phyloP scores from a whole-genome alignment of 2,329 filamentous ascomycete genomes.

The Penicillium griseofulvum region DNA sequence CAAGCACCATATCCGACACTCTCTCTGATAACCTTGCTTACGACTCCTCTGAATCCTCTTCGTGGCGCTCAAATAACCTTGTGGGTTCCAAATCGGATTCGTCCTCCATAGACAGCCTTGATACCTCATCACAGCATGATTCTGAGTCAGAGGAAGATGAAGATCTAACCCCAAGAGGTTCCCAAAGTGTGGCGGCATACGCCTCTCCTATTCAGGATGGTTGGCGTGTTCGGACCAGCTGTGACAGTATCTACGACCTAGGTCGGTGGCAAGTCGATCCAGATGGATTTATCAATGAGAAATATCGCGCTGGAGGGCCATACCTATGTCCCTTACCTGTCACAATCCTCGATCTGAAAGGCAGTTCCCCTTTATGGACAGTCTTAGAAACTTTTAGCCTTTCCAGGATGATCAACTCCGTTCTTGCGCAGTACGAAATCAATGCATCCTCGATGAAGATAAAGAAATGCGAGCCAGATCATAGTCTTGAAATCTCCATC shows the following conservation, averaged over 20 bases:
- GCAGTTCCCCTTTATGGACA: not conserved
- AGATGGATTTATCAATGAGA: constrained; percentile 1
- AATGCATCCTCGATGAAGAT: not conserved
- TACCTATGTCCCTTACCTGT: not conserved
- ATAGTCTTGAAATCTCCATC: not conserved
- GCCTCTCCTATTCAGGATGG: not conserved
- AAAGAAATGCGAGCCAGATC: not conserved
- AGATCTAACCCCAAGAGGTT: not conserved
- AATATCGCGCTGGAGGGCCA: not conserved
- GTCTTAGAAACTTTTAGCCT: not conserved
- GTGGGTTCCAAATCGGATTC: not conserved
- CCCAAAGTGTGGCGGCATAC: not conserved
- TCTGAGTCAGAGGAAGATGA: not conserved
- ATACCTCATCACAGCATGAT: not conserved
- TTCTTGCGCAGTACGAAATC: not conserved
- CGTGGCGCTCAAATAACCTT: not conserved
- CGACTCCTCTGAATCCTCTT: not conserved
- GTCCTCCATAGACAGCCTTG: not conserved
- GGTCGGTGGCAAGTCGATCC: not conserved
- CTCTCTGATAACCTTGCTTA: not conserved
- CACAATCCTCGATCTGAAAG: not conserved
- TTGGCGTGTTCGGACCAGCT: not conserved
- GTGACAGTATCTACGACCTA: not conserved
- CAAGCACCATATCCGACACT: not conserved
- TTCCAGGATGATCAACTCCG: not conserved